Base-by-base conservation (phyloP, 2,329 filamentous ascomycete species). In the Fusarium nematophilum region DNA sequence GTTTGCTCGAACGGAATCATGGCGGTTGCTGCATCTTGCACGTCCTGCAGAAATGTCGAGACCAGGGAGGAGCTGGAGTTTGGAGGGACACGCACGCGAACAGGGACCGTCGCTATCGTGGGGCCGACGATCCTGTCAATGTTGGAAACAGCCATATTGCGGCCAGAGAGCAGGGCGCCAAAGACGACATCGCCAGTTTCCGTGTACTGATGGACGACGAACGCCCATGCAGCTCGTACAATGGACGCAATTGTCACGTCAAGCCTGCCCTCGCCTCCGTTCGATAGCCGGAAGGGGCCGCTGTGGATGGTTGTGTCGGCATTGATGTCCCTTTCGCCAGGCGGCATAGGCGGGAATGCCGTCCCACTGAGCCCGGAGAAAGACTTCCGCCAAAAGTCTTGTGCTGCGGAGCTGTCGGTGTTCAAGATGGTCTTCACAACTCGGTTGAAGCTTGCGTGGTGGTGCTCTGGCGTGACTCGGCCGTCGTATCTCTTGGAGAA, bases 31-130 rank as follows among this genome's bases (percentile, higher is more conserved):
- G 56, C 40, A 3, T 50, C 13, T 9, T 70, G 66, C 1, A 65
- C 25, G 2, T 68, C 62, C 17, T 79, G 66, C 10, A 86, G 69
- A 50, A 78, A 82, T 14, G 79, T 69, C 0, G 62, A 56, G 5
- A 79, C 63, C 0, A n/a, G n/a, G n/a, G n/a, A n/a, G n/a, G n/a
- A n/a, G n/a, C n/a, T n/a, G n/a, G n/a, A n/a, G 68, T 62, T 5
- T 52, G 30, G 6, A 52, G 9, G 6, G n/a, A 65, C 8, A 0
- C 17, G 21, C 6, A 70, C 27, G 1, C 66, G 53, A 1, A 72
- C 23, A 5, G 70, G 70, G 1, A 73, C 60, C 3, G 67, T 70
- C 6, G 68, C 75, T 42, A 80, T 76, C 53, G 78, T 68, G 4
- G 70, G 69, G 1, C 64, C 70, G 1, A 57, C 18, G 14, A 70